Conservation (phyloP, 2,329 filamentous ascomycete genomes). For the Ophiocordyceps camponoti-leonardi region DNA sequence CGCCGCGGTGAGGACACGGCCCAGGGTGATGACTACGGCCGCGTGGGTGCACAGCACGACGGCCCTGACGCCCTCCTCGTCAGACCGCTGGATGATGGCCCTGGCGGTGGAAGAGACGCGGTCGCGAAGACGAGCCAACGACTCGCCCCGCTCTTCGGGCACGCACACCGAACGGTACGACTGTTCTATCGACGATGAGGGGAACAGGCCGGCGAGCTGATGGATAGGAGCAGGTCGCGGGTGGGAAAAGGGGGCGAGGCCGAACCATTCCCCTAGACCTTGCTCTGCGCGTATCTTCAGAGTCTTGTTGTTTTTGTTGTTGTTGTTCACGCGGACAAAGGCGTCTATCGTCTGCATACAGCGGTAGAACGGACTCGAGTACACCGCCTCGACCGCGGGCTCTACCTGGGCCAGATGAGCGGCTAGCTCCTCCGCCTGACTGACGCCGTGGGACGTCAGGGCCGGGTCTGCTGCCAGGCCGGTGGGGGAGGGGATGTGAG, state of each 20-base stretch:
- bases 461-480: conserved; percentile 77
- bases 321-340: no score
- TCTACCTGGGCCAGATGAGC: conserved; percentile 41
- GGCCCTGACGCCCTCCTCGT: conserved; percentile 49
- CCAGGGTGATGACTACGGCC: conserved; percentile 73
- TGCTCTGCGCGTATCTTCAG: conserved; percentile 35
- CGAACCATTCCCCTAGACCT: conserved; percentile 76
- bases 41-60: conserved; percentile 81
- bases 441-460: conserved; percentile 70
- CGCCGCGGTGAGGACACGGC: conserved; percentile 66
- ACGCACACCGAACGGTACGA: conserved; percentile 44
- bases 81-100: conserved; percentile 54
- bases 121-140: conserved; percentile 61
- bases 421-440: conserved; percentile 66
- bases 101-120: conserved; percentile 55
- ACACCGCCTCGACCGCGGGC: conserved; percentile 58
- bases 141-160: conserved; percentile 60
- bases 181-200: conserved; percentile 32
- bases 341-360: conserved; percentile 73
- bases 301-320: no score
- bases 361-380: conserved; percentile 74
- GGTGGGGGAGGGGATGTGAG: conserved; percentile 63
- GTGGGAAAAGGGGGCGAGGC: conserved; percentile 69
- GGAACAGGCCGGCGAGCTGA: conserved; percentile 51
- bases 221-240: conserved; percentile 53